Evolutionary conservation across 2,329 filamentous ascomycete species (phyloP), one percentile per base, ranked within the genome.

Genomic region (Trichoderma gracile): DNA sequence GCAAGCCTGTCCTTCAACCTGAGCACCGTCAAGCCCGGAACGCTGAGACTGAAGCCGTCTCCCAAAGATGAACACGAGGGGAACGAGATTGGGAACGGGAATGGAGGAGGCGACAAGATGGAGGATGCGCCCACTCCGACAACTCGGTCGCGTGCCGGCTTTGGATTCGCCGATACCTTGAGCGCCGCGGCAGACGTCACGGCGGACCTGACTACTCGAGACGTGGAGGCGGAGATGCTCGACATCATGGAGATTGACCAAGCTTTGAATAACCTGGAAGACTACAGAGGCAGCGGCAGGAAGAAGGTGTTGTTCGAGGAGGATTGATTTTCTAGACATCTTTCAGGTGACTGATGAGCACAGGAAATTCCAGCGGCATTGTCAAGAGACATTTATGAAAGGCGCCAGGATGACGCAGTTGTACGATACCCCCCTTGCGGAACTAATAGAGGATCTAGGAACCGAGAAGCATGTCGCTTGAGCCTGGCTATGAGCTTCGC

Each of bases 241-340:
- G 86, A 88, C 71, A 86, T 89, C 50, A 84, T 87, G 80, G 85
- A 86, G 68, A 87, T 89, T 70, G 86, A 89, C 68, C 81, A 84
- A 65, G 83, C 82, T 55, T 73, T 89, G 59, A 81, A 85, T 54
- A 78, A 76, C 56, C 78, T 89, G 82, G 82, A 86, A 62, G 77
- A 74, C 45, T 78, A 79, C 40, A 76, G 81, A 52, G 78, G 78
- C 40, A 78, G 76, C 62, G 81, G 80, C 53, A 78, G 78, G 62
- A 84, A 83, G 74, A 79, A 79, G 71, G 82, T 83, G 61, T 79
- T 84, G 66, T 85, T 84, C 67, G 81, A 83, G 63, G 78, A 80
- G 56, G 66, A 70, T 10, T 78, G 68, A 72, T 55, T 45, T 23
- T 54, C 38, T 62, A 46, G 17, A 63, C 57, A 19, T n/a, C 19